These are phyloP conservation scores for Neltuma alba DNA, from an alignment of 306 rosid genomes.

Conservation along the genomic window DNA sequence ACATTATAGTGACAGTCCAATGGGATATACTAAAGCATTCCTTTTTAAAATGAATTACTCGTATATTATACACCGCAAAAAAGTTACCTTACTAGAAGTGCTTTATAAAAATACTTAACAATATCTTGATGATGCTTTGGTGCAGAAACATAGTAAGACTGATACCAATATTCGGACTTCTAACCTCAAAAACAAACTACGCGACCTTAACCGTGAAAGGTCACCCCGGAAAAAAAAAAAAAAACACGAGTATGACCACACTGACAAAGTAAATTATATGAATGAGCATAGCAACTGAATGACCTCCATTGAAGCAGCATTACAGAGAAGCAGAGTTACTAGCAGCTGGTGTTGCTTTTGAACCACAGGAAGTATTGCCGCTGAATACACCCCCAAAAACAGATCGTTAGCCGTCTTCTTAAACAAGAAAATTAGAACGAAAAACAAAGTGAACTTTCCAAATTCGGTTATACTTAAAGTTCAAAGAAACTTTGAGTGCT, in stretches of 20 bases:
- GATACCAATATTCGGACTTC: not conserved
- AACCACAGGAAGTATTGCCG: conserved; percentile 87
- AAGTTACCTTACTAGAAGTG: not conserved
- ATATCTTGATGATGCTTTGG: not conserved
- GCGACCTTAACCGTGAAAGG: no score
- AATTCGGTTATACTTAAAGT: not conserved
- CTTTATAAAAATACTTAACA: not conserved
- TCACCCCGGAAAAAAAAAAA: not conserved
- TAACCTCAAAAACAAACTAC: conserved; percentile 1
- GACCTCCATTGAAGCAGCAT: conserved; percentile 95
- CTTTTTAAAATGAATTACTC: not conserved
- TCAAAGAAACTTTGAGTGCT: not conserved
- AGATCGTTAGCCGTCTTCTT: not conserved
- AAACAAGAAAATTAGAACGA: not conserved
- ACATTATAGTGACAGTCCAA: not conserved
- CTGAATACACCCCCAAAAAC: conserved; percentile 43
- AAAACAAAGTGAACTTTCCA: not conserved
- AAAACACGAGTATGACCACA: not conserved
- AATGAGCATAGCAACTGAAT: conserved; percentile 20
- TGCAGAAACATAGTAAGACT: not conserved
- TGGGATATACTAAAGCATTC: not conserved
- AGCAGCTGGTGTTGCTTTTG: conserved; percentile 96
- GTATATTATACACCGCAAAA: not conserved
- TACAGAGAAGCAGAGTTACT: conserved; percentile 91
- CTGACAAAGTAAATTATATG: not conserved